Evolutionary conservation across 73 alveolate genomes (phyloP).

Genomic region (Paraurostyla sp.): DNA sequence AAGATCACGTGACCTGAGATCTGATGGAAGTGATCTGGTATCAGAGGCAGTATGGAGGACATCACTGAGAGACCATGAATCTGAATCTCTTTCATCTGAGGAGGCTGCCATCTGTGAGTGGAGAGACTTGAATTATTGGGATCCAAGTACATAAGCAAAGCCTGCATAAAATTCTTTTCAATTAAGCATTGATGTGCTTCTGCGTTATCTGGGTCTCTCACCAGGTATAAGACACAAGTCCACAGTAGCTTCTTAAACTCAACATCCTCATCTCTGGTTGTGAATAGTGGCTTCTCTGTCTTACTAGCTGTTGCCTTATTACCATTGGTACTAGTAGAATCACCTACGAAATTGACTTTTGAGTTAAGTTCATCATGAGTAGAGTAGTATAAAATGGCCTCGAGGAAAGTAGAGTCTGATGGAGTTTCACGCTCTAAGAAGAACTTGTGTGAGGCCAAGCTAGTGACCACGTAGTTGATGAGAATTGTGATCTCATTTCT

Average conservation of each 20-base stretch:
- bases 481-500: slow-evolving; percentile 95
- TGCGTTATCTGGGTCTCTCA: slow-evolving; percentile 78
- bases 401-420: slow-evolving; percentile 87
- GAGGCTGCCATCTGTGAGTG: slow-evolving; percentile 95
- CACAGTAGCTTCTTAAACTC: slow-evolving; percentile 96
- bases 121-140: slow-evolving; percentile 88
- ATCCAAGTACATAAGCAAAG: slow-evolving; percentile 93
- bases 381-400: slow-evolving; percentile 88
- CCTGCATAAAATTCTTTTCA: slow-evolving; percentile 86
- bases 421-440: slow-evolving; percentile 85
- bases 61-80: slow-evolving; percentile 75
- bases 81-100: slow-evolving; percentile 94
- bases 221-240: slow-evolving; percentile 89
- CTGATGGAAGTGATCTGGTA: slow-evolving; percentile 90
- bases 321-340: slow-evolving; percentile 26
- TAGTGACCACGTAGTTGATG: slow-evolving; percentile 91
- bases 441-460: slow-evolving; percentile 89
- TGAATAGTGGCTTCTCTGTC: slow-evolving; percentile 86
- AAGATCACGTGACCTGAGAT: slow-evolving; percentile 85
- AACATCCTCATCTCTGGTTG: slow-evolving; percentile 96
- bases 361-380: slow-evolving; percentile 94
- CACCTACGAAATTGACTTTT: slow-evolving; percentile 76
- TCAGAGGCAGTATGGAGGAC: slow-evolving; percentile 79
- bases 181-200: slow-evolving; percentile 78
- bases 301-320: not conserved